phyloP scores from a whole-genome alignment of 306 rosid species.

The Dryas alaskensis region DNA sequence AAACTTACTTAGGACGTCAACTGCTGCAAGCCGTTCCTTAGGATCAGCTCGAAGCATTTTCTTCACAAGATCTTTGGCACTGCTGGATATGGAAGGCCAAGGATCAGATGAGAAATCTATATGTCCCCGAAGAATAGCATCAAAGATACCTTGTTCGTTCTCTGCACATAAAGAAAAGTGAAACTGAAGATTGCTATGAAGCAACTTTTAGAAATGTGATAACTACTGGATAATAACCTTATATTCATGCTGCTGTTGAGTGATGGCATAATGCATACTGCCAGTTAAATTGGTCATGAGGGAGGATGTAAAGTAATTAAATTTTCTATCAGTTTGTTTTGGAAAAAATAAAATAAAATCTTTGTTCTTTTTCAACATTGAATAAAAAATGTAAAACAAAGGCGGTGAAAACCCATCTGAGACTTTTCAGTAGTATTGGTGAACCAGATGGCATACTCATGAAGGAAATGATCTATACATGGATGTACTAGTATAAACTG shows the following conservation, averaged over 20 bases:
- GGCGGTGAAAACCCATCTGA: neutral
- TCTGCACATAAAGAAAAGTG: conserved; percentile 53
- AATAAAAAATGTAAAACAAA: neutral
- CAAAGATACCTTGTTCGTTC: conserved; percentile 86
- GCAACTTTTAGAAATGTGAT: neutral
- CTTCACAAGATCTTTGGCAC: conserved; percentile 88
- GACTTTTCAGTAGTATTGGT: neutral
- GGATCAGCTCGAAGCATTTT: conserved; percentile 74
- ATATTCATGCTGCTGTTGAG: neutral
- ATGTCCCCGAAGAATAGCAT: conserved; percentile 82
- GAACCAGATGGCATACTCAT: neutral
- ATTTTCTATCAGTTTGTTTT: neutral
- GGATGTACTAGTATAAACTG: neutral
- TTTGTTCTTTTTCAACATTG: neutral
- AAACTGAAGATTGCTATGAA: conserved; percentile 20
- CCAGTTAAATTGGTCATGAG: neutral
- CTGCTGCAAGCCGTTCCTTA: conserved; percentile 73
- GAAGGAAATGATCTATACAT: neutral
- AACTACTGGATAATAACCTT: conserved; percentile 12
- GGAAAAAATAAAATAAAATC: neutral
- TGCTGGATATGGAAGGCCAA: conserved; percentile 89
- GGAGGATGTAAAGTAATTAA: neutral
- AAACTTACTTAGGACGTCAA: conserved; percentile 81
- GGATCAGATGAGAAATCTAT: conserved; percentile 83
- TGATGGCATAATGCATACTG: neutral